Base-by-base conservation (phyloP, 2,329 filamentous ascomycete genomes). In the Drechslera avenae region DNA sequence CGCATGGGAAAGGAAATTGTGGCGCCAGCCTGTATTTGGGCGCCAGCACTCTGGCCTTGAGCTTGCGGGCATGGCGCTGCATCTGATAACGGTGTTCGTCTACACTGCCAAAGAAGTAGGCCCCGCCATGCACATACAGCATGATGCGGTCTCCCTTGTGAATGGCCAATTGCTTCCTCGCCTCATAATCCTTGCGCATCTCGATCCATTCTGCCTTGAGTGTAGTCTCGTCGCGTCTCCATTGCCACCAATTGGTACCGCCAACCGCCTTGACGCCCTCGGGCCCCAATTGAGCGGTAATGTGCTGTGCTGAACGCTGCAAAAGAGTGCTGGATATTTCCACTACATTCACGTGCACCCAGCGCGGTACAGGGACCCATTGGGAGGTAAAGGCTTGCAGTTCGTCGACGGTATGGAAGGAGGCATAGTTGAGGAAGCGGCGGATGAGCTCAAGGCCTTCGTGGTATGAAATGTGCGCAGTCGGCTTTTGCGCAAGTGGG, bases 61-160 rank as follows among this genome's bases (percentile, higher is more conserved):
- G 81, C 76, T 97, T 97, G 46, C 94, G 83, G 21, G 94, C 94
- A 80, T 97, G 92, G 40, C 93, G 83, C 74, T 99, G 94, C 81
- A 99, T 86, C 79, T 97, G 93, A 75, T 97, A 97, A n/a, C 94
- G 86, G 77, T 97, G 94, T 73, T 96, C 92, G 68, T 97, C 92
- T 31, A 97, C 87, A 63, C 91, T 95, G 12, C 94, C 93, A 71
- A 99, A 97, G 75, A 87, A 99, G 75, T 96, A 97, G 16, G 89
- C 93, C 5, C 93, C 93, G 12, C 94, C 94, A 68, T 97, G 94
- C 17, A 97, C 81, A 74, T 97, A 97, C 18, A 99, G 78, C 84
- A 97, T 96, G 50, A 96, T 86, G 44, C 91, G 85, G 60, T 86
- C 86, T 14, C 83, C 83, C 17, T 81, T 80, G 14, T 52, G 45